Evolutionary conservation across 345 rosid species (phyloP), one percentile per base, ranked within the genome.

Genomic region (Citrus trifoliata): DNA sequence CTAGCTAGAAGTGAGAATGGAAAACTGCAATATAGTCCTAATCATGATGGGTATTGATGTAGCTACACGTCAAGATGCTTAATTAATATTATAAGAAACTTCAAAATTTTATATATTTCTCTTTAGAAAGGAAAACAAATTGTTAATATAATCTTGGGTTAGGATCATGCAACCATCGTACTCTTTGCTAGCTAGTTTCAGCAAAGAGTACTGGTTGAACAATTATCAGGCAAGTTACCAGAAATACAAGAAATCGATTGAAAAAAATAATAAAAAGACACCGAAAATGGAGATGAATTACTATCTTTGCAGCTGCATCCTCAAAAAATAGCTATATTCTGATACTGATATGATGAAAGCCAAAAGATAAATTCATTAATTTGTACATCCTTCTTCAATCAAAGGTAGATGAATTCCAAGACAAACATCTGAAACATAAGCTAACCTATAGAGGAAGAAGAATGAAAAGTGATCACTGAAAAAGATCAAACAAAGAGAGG

Each of bases 311-410:
- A 69, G 80, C 84, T 78, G 78, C 85, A 71, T 66, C 80, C 56
- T 79, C 60, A 78, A 83, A 3, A 46, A 12, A 46, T 46, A 46
- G 51, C 51, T 12, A 46, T 46, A 13, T 46, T 46, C 51, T 46
- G 51, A 63, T 48, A 38, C 70, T 40, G 40, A 58, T 35, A 42
- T 38, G 10, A 64, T 53, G 38, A 16, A 32, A 38, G 53, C 35
- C 8, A 79, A 67, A 71, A 67, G 27, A 78, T 74, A 80, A 78
- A 76, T 73, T 74, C 81, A 79, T 67, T 79, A 80, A 85, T 83
- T 83, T 88, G 84, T 87, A 85, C 90, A 88, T 81, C 88, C 85
- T 82, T 82, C 88, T 83, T 83, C 85, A 79, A 78, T 65, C 80
- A 55, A 78, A 81, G 81, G 76, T 70, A 86, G 78, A 70, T 73